A percentile compares a stretch with the other conserved stretches of the same genome.
phyloP scores from a whole-genome alignment of 2,329 filamentous ascomycete species.

The Aspergillus novoparasiticus region DNA sequence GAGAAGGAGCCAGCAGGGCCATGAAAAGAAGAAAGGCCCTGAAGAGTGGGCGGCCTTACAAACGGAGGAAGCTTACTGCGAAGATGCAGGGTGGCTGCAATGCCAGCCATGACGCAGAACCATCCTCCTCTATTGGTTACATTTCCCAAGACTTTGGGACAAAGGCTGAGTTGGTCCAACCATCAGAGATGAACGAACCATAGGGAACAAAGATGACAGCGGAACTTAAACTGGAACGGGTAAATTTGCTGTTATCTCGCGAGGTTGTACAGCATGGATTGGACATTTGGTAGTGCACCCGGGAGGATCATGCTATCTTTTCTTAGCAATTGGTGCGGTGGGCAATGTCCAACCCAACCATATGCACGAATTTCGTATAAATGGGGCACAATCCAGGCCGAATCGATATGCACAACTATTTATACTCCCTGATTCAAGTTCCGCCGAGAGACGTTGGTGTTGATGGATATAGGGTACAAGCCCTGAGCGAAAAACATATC shows the following conservation, averaged over 20 bases:
- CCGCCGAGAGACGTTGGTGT: not conserved
- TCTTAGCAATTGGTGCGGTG: not conserved
- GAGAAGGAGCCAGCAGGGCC: not conserved
- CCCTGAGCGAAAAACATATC: not conserved
- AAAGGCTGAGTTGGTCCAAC: slow-evolving; percentile 3
- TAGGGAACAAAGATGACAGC: not conserved
- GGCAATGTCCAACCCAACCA: not conserved
- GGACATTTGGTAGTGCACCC: not conserved
- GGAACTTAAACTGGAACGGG: not conserved
- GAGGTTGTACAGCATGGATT: not conserved
- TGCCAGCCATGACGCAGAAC: not conserved
- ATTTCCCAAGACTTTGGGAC: not conserved
- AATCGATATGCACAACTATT: not conserved
- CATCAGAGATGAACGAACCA: not conserved
- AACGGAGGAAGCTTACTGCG: not conserved
- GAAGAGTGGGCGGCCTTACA: not conserved
- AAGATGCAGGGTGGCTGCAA: not conserved
- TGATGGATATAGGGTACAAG: not conserved
- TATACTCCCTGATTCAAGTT: not conserved
- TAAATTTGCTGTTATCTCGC: not conserved
- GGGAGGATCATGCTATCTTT: not conserved
- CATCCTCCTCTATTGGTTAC: not conserved
- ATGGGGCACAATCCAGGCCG: not conserved
- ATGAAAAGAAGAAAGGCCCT: not conserved
- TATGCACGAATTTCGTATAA: not conserved